Percentiles rank a stretch among this genome's conserved stretches.
Evolutionary conservation across 1,284 basidiomycete genomes (phyloP).

Genomic region (Sporisorium sorghi): DNA sequence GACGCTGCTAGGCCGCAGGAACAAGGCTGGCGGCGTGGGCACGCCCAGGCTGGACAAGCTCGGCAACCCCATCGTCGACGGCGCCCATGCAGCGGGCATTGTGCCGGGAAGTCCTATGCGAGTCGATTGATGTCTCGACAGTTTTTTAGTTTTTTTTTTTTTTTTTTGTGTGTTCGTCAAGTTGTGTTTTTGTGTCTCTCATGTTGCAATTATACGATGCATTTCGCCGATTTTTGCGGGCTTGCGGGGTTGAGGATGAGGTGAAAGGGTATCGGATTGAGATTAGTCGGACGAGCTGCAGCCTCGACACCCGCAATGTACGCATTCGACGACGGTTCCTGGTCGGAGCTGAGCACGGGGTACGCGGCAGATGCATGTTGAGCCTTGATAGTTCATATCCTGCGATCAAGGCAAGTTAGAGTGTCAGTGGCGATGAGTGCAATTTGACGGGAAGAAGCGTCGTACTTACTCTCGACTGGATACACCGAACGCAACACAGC

Average conservation of each 20-base stretch:
- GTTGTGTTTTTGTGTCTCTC: constrained; percentile 1
- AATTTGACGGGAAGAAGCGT: background rate
- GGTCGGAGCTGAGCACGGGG: constrained; percentile 91
- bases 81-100: constrained; percentile 41
- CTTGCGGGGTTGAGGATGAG: background rate
- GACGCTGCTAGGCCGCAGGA: constrained; percentile 62
- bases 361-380: constrained; percentile 98
- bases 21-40: constrained; percentile 35
- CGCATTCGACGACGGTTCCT: constrained; percentile 95
- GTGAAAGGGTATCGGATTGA: background rate
- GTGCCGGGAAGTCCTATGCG: constrained; percentile 61
- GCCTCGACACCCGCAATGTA: constrained; percentile 78
- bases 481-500: constrained; percentile 94
- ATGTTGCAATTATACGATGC: constrained; percentile 20
- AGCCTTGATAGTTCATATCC: constrained; percentile 99
- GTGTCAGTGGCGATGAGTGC: constrained; percentile 5
- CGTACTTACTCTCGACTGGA: constrained; percentile 83
- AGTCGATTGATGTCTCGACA: constrained; percentile 54
- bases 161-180: background rate
- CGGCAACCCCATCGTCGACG: constrained; percentile 46
- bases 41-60: constrained; percentile 36
- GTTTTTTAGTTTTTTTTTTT: background rate
- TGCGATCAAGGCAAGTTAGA: background rate
- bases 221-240: background rate
- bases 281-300: constrained; percentile 60